Percentiles rank a stretch among this genome's conserved stretches.
These are phyloP conservation scores for Spergularia marina DNA, from an alignment of 148 eudicot species.

Conservation along the genomic window DNA sequence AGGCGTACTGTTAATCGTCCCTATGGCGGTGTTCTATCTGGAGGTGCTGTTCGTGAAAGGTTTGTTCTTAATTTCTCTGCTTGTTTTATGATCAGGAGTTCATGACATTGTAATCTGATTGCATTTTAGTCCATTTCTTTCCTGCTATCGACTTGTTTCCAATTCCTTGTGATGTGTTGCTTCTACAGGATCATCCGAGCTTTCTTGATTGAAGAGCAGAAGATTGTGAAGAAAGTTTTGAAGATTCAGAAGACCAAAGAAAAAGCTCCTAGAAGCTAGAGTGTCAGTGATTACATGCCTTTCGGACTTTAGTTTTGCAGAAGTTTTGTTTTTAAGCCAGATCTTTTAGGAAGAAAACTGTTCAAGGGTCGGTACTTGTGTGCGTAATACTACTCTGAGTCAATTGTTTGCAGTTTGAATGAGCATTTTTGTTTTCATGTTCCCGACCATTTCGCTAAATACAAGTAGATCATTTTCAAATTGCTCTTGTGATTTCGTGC, in stretches of 20 bases:
- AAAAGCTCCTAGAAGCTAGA: slow-evolving; percentile 45
- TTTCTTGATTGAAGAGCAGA: slow-evolving; percentile 57
- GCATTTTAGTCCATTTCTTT: neutral
- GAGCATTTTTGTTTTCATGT: slow-evolving; percentile 30
- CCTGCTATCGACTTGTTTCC: neutral
- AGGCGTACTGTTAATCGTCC: slow-evolving; percentile 60
- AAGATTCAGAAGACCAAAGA: slow-evolving; percentile 59
- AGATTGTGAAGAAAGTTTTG: slow-evolving; percentile 57
- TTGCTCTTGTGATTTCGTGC: neutral
- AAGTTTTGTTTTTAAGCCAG: slow-evolving; percentile 24
- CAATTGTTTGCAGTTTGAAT: slow-evolving; percentile 25
- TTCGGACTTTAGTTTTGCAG: slow-evolving; percentile 14
- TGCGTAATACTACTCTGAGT: slow-evolving; percentile 24
- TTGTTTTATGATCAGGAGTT: neutral
- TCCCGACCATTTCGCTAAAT: neutral
- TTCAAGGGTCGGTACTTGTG: slow-evolving; percentile 20
- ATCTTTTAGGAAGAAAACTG: slow-evolving; percentile 23
- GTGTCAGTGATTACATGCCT: neutral
- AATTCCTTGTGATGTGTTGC: neutral
- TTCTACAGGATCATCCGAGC: slow-evolving; percentile 46
- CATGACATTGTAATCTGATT: neutral
- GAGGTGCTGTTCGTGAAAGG: slow-evolving; percentile 65
- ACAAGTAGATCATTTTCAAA: neutral
- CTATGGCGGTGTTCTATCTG: slow-evolving; percentile 60
- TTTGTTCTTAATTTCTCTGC: slow-evolving; percentile 8